Evolutionary conservation across 192 early-diverging fungal genomes (phyloP), one percentile per base, ranked within the genome.

Genomic region (Diversispora epigaea): DNA sequence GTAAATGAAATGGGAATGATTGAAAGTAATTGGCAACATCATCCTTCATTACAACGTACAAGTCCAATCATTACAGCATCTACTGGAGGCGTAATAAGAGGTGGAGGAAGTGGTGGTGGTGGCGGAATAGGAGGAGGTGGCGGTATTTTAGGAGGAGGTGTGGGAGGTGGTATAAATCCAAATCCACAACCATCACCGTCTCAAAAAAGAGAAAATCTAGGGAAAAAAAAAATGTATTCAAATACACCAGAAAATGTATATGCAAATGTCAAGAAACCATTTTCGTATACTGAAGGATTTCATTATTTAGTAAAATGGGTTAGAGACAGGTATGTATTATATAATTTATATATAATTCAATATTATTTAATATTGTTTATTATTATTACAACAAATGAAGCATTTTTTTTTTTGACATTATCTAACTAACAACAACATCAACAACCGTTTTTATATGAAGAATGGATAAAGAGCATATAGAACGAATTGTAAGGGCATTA

Each of bases 241-340:
- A 81, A 84, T 47, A 84, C 86, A 14, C 84, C 89, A 6, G 80
- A 86, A 62, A 90, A 88, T 73, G 93, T 95, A 14, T 98, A 98
- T 81, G 85, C 86, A 40, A 84, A 84, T 62, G 93, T 96, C 14
- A 84, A 84, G 43, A 86, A 90, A 73, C 95, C 96, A 15, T 94
- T 95, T 81, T 91, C 94, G 75, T 96, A 98, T 86, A 89, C 90
- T 12, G 93, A 93, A 78, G 96, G 96, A 6, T 98, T 94, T 83
- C 96, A 96, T 79, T 95, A 91, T 77, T 84, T 96, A 52, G 90
- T 98, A 68, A 85, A 87, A 39, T 90, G 93, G 76, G 91, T 96
- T 56, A 86, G 87, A 71, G 88, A 90, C 65, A 85, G 85, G 89
- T 91, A 82, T 41, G 32, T 6, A 41, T 22, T 57, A 22, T 56